Evolutionary conservation across 805 yeast genomes (phyloP).

Genomic region (Saccharomyces paradoxus): DNA sequence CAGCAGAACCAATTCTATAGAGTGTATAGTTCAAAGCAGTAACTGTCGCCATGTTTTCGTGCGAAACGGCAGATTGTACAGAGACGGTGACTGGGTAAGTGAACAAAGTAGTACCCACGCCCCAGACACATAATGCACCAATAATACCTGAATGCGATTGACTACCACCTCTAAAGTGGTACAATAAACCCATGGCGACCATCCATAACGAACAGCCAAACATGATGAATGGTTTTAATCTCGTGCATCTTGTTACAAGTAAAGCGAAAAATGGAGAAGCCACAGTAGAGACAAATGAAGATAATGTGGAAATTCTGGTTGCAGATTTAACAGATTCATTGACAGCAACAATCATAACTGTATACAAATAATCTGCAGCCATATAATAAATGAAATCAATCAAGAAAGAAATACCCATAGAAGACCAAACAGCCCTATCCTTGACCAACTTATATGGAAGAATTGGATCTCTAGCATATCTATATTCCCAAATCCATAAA

Average conservation of each 20-base stretch:
- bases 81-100: conserved; percentile 58
- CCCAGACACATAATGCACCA: conserved; percentile 57
- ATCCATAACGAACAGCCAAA: conserved; percentile 54
- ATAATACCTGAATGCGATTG: conserved; percentile 48
- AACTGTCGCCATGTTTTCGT: conserved; percentile 61
- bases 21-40: conserved; percentile 51
- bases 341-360: conserved; percentile 58
- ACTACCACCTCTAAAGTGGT: conserved; percentile 46
- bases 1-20: conserved; percentile 57
- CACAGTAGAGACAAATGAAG: conserved; percentile 57
- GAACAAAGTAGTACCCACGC: conserved; percentile 65
- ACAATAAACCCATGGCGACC: conserved; percentile 51
- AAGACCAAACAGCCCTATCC: conserved; percentile 69
- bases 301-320: conserved; percentile 51
- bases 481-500: conserved; percentile 53
- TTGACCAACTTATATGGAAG: conserved; percentile 50
- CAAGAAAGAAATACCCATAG: conserved; percentile 50
- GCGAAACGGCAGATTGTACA: conserved; percentile 51
- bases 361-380: conserved; percentile 63
- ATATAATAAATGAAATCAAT: conserved; percentile 56
- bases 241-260: conserved; percentile 39
- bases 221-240: conserved; percentile 52
- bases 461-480: conserved; percentile 52
- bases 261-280: conserved; percentile 53
- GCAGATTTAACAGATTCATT: conserved; percentile 53